Percentiles rank a stretch among this genome's conserved stretches.
These are phyloP conservation scores for Pseudodiploospora longispora DNA, from an alignment of 2,329 filamentous ascomycete species.

Conservation along the genomic window DNA sequence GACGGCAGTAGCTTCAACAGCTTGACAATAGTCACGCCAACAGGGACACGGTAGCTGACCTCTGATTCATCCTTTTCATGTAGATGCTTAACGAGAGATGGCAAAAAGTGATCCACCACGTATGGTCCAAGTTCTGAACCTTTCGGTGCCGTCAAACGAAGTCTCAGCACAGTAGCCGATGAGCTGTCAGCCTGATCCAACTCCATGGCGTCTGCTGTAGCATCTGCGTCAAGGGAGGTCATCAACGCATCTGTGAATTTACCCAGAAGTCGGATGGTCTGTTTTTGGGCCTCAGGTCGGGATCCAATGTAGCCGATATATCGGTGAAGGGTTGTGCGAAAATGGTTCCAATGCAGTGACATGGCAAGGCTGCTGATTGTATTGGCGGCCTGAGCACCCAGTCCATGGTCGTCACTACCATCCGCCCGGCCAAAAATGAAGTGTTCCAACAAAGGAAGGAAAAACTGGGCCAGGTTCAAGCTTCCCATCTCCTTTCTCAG, in stretches of 20 bases:
- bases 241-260: slow-evolving; percentile 72
- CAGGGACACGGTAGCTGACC: slow-evolving; percentile 84
- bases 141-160: slow-evolving; percentile 60
- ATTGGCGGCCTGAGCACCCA: slow-evolving; percentile 78
- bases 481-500: slow-evolving; percentile 57
- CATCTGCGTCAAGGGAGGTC: slow-evolving; percentile 37
- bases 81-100: slow-evolving; percentile 72
- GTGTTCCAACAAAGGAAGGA: slow-evolving; percentile 87
- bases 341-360: slow-evolving; percentile 84
- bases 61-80: slow-evolving; percentile 93
- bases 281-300: slow-evolving; percentile 78
- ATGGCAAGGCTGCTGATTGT: slow-evolving; percentile 68
- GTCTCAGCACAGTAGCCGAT: slow-evolving; percentile 26
- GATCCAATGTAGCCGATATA: slow-evolving; percentile 76
- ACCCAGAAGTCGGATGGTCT: slow-evolving; percentile 72
- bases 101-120: slow-evolving; percentile 66
- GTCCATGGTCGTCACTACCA: slow-evolving; percentile 67
- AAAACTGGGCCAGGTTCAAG: slow-evolving; percentile 74
- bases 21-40: slow-evolving; percentile 83
- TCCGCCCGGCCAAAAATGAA: slow-evolving; percentile 81
- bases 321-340: slow-evolving; percentile 72
- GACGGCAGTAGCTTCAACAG: slow-evolving; percentile 72
- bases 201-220: slow-evolving; percentile 33
- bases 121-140: slow-evolving; percentile 62
- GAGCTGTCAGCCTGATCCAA: slow-evolving; percentile 25